Evolutionary conservation across 2,329 filamentous ascomycete genomes (phyloP), one percentile per base, ranked within the genome.

Genomic region (Penicillium psychrosexuale): DNA sequence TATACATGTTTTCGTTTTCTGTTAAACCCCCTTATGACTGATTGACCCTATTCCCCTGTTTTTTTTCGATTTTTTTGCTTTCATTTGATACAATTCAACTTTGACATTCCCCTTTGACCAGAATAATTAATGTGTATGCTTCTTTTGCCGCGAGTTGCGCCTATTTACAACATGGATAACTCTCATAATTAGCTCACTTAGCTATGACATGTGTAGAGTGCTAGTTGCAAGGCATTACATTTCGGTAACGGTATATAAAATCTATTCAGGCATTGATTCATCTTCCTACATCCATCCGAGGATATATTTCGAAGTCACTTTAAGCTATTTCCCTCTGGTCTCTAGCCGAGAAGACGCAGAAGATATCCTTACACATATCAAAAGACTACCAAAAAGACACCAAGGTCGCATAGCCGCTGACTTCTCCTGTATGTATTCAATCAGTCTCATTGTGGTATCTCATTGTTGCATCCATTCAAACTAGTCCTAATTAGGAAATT

Each of bases 41-140:
- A 58, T 47, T 61, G 52, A 47, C 47, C 59, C 59, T 63, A 64
- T 63, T 64, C 61, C 61, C 64, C 65, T 53, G 50, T 33, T 58
- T 51, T 31, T 53, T 31, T 39, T 28, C 44, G 19, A 36, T 13
- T 24, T 24, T 19, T 30, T 56, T 57, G 22, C 37, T 39, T 47
- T 49, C 36, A 37, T 42, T 57, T 54, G 30, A 51, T 57, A 59
- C 53, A 51, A 40, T 56, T 37, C 37, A 47, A 39, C 17, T n/a
- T 51, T 40, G 39, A 39, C 39, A 24, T 24, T 37, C 37, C 46
- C 42, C 17, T n/a, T 51, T 40, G 39, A 39, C 43, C 43, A 37
- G 39, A 22, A 51, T 36, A 22, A 46, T 15, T 11, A n/a, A 31
- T 45, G 28, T 15, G 13, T 19, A 31, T 45, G 28, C 17, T 33